phyloP scores from a whole-genome alignment of 257 asterid genomes.

The Jacaranda mimosifolia region DNA sequence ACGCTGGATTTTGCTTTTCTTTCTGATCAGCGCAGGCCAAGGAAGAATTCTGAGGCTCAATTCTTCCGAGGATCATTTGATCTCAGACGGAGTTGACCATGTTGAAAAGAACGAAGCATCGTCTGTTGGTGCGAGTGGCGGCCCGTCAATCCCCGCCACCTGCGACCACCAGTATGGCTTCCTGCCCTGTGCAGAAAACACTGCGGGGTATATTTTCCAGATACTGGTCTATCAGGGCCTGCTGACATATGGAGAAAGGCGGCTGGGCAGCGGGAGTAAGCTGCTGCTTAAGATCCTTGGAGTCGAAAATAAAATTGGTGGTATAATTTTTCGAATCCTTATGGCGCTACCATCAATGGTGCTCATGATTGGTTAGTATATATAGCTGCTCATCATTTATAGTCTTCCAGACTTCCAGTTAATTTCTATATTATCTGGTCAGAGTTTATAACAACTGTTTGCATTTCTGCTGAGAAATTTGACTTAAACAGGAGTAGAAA shows the following conservation, averaged over 20 bases:
- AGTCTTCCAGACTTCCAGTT: too few relatives aligned
- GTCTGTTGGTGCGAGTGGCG: too few relatives aligned
- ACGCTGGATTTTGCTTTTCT: neutral
- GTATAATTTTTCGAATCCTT: slow-evolving; percentile 60
- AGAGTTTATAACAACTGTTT: too few relatives aligned
- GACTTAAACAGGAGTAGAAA: too few relatives aligned
- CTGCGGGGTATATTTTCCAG: slow-evolving; percentile 52
- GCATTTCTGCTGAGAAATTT: too few relatives aligned
- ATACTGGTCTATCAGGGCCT: slow-evolving; percentile 58
- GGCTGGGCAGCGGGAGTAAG: slow-evolving; percentile 53
- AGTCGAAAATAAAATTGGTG: slow-evolving; percentile 56
- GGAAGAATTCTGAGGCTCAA: slow-evolving; percentile 44
- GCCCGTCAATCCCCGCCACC: slow-evolving; percentile 18
- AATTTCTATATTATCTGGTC: too few relatives aligned
- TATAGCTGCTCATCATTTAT: neutral
- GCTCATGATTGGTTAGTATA: slow-evolving; percentile 57
- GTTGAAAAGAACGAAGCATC: neutral
- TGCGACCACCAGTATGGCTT: slow-evolving; percentile 70
- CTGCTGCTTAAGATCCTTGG: slow-evolving; percentile 53
- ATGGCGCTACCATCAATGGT: slow-evolving; percentile 60
- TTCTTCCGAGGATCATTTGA: slow-evolving; percentile 30
- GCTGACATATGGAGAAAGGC: slow-evolving; percentile 50
- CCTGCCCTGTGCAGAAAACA: slow-evolving; percentile 67
- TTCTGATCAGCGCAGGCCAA: slow-evolving; percentile 31
- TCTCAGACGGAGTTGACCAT: slow-evolving; percentile 50